phyloP scores from a whole-genome alignment of 2,329 filamentous ascomycete genomes.

The Arthrobotrys megalospora region DNA sequence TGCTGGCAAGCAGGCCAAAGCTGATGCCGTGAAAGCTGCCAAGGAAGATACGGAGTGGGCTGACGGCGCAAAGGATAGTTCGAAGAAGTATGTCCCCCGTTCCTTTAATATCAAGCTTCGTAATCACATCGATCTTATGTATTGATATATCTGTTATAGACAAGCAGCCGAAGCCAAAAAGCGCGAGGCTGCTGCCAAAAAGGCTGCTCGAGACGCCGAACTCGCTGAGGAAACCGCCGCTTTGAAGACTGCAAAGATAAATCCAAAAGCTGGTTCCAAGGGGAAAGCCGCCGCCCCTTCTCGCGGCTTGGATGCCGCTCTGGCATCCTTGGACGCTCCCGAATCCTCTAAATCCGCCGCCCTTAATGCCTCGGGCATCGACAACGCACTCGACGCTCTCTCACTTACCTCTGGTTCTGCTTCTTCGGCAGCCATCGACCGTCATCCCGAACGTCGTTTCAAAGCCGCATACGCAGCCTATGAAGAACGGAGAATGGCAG shows the following conservation, averaged over 20 bases:
- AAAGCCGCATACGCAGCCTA: constrained; percentile 87
- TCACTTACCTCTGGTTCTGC: constrained; percentile 74
- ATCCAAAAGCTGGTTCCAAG: constrained; percentile 74
- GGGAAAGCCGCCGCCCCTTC: constrained; percentile 78
- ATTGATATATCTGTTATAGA: constrained; percentile 69
- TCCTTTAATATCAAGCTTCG: neutral
- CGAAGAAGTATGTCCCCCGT: constrained; percentile 81
- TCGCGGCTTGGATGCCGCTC: constrained; percentile 68
- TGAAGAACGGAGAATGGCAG: constrained; percentile 83
- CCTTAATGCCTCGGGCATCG: constrained; percentile 88
- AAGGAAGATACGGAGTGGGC: constrained; percentile 84
- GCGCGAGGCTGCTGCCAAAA: constrained; percentile 85
- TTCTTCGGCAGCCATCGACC: constrained; percentile 81
- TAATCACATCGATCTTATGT: neutral
- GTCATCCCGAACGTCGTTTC: constrained; percentile 88
- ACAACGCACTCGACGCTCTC: constrained; percentile 91
- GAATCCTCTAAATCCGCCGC: constrained; percentile 21
- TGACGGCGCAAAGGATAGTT: constrained; percentile 85
- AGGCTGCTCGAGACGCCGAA: constrained; percentile 89
- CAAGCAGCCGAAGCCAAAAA: constrained; percentile 88
- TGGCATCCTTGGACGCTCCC: constrained; percentile 71
- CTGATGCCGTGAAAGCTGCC: constrained; percentile 70
- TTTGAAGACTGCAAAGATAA: constrained; percentile 78
- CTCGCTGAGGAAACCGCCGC: constrained; percentile 85
- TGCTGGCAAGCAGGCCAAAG: constrained; percentile 71